phyloP scores from a whole-genome alignment of 108 stramenopile genomes.

The Nitzschia sp. region DNA sequence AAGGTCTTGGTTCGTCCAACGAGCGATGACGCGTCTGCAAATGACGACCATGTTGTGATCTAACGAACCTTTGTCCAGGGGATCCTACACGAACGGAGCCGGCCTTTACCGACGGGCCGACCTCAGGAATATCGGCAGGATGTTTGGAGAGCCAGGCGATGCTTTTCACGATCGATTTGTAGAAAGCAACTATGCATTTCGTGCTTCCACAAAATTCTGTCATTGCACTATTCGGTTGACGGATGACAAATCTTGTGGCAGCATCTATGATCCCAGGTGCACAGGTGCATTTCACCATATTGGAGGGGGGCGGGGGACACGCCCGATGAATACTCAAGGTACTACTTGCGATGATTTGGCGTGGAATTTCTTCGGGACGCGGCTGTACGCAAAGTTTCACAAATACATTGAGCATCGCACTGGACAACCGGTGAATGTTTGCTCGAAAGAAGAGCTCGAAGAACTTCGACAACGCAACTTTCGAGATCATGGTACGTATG shows the following conservation, averaged over 20 bases:
- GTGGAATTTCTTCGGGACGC: conserved; percentile 52
- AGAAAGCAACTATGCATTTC: conserved; percentile 45
- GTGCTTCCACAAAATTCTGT: conserved; percentile 31
- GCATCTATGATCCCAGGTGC: conserved; percentile 20
- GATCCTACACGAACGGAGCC: conserved; percentile 56
- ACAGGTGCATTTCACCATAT: conserved; percentile 55
- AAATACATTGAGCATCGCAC: conserved; percentile 9
- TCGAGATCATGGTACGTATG: conserved; percentile 19
- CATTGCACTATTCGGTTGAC: conserved; percentile 32
- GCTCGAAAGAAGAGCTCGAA: conserved; percentile 30
- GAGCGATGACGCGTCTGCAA: too few relatives aligned
- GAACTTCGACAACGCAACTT: conserved; percentile 19
- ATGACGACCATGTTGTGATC: too few relatives aligned
- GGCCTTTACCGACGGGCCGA: conserved; percentile 37
- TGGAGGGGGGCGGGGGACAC: conserved; percentile 53
- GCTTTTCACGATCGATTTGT: conserved; percentile 45
- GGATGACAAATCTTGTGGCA: conserved; percentile 22
- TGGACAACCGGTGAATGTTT: conserved; percentile 9
- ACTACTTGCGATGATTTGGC: conserved; percentile 32
- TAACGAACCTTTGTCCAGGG: conserved; percentile 25
- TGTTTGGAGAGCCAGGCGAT: conserved; percentile 55
- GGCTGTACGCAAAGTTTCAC: conserved; percentile 27
- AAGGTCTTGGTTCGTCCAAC: neutral
- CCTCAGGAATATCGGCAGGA: conserved; percentile 38
- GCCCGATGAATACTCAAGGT: conserved; percentile 30